These are phyloP conservation scores for Stephania yunnanensis DNA, from an alignment of 164 flowering plant genomes.

Conservation along the genomic window DNA sequence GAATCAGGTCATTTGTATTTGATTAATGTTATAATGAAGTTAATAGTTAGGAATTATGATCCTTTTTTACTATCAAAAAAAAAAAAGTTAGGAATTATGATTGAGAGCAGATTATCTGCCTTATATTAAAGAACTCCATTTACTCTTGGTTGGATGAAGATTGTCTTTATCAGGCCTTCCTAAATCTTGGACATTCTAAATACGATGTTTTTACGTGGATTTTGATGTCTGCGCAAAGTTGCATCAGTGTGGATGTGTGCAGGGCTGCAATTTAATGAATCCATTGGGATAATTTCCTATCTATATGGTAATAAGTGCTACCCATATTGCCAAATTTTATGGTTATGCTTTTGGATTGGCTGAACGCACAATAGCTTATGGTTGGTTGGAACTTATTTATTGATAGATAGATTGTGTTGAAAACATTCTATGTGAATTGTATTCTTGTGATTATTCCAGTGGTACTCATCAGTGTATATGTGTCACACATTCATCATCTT, in stretches of 20 bases:
- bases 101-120: background rate
- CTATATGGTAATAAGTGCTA: background rate
- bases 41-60: background rate
- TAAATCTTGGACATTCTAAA: background rate
- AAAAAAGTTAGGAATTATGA: background rate
- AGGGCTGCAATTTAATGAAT: background rate
- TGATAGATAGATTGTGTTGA: background rate
- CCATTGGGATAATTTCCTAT: background rate
- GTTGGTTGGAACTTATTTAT: background rate
- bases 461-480: background rate
- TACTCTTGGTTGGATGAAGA: background rate
- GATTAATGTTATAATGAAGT: background rate
- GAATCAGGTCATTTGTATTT: background rate
- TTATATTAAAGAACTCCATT: background rate
- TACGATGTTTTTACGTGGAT: background rate
- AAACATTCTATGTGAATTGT: constrained; percentile 1
- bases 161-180: background rate
- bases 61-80: too few species aligned
- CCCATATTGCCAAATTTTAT: background rate
- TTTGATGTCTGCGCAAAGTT: background rate
- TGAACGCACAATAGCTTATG: background rate
- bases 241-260: background rate
- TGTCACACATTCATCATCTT: background rate
- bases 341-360: background rate
- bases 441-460: background rate